phyloP scores from a whole-genome alignment of 2,329 filamentous ascomycete genomes.

The Cyclaneusma minus region DNA sequence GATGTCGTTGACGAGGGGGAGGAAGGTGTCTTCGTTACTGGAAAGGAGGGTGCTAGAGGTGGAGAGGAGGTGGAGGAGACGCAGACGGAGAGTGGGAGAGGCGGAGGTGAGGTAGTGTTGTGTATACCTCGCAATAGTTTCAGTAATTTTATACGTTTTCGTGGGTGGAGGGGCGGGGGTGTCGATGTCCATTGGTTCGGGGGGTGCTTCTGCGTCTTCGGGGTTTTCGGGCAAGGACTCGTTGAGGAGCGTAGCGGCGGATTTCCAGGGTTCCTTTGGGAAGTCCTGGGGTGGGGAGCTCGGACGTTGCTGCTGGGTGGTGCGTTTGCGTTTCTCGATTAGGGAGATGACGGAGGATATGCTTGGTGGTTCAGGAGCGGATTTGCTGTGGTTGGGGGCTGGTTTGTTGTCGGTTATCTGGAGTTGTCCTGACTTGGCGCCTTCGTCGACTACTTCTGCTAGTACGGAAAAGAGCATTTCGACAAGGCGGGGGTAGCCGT shows the following conservation, averaged over 20 bases:
- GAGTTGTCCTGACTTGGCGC: slow-evolving; percentile 41
- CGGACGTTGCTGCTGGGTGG: slow-evolving; percentile 10
- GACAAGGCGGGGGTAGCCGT: slow-evolving; percentile 78
- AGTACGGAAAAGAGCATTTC: slow-evolving; percentile 75
- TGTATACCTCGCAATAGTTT: slow-evolving; percentile 67
- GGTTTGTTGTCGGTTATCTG: slow-evolving; percentile 16
- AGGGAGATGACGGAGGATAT: slow-evolving; percentile 35
- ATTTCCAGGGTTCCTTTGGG: too few relatives aligned
- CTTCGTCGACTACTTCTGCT: slow-evolving; percentile 70
- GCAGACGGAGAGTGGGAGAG: slow-evolving; percentile 62
- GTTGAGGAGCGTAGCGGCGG: slow-evolving; percentile 18
- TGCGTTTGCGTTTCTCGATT: slow-evolving; percentile 44
- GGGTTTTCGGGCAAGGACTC: slow-evolving; percentile 15
- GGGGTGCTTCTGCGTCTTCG: slow-evolving; percentile 15
- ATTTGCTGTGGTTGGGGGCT: slow-evolving; percentile 26
- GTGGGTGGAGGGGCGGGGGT: slow-evolving; percentile 47
- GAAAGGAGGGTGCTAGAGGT: slow-evolving; percentile 60
- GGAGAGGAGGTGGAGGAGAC: slow-evolving; percentile 60
- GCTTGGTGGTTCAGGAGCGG: slow-evolving; percentile 16
- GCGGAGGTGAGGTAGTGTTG: slow-evolving; percentile 84
- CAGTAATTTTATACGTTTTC: slow-evolving; percentile 65
- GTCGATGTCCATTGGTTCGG: slow-evolving; percentile 25
- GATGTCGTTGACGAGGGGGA: slow-evolving; percentile 78
- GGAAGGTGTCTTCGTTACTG: slow-evolving; percentile 63
- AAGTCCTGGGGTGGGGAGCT: slow-evolving; percentile 12